phyloP scores from a whole-genome alignment of 1,284 basidiomycete species.

The Coniferiporia weirii region DNA sequence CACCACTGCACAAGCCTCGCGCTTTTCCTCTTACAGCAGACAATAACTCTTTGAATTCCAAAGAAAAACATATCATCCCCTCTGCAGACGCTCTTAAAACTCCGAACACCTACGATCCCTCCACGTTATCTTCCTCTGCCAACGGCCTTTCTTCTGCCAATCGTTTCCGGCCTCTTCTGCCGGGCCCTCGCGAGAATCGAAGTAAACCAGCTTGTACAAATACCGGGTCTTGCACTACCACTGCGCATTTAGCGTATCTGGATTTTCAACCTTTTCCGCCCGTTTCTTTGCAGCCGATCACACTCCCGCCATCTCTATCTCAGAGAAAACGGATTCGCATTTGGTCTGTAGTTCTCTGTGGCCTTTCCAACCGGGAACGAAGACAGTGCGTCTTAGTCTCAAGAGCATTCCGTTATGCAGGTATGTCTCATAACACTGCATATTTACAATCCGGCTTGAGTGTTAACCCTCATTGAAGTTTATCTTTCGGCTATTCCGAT shows the following conservation, averaged over 20 bases:
- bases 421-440: slow-evolving; percentile 28
- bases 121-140: not conserved
- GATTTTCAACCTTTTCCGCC: slow-evolving; percentile 27
- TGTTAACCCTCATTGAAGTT: slow-evolving; percentile 32
- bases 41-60: too few species aligned
- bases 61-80: too few species aligned
- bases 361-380: slow-evolving; percentile 39
- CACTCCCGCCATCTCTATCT: slow-evolving; percentile 49
- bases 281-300: slow-evolving; percentile 31
- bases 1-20: not conserved
- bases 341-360: slow-evolving; percentile 52
- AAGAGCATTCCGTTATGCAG: slow-evolving; percentile 60
- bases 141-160: not conserved
- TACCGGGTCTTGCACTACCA: not conserved
- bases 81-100: not conserved
- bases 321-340: slow-evolving; percentile 49
- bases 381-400: slow-evolving; percentile 44
- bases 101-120: not conserved
- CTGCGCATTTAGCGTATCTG: slow-evolving; percentile 22
- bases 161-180: slow-evolving; percentile 2
- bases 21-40: too few species aligned
- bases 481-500: slow-evolving; percentile 53
- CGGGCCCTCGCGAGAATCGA: not conserved
- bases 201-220: not conserved
- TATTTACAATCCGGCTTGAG: not conserved